Evolutionary conservation across 805 yeast genomes (phyloP), one percentile per base, ranked within the genome.

Genomic region (Saccharomycopsis sp.): DNA sequence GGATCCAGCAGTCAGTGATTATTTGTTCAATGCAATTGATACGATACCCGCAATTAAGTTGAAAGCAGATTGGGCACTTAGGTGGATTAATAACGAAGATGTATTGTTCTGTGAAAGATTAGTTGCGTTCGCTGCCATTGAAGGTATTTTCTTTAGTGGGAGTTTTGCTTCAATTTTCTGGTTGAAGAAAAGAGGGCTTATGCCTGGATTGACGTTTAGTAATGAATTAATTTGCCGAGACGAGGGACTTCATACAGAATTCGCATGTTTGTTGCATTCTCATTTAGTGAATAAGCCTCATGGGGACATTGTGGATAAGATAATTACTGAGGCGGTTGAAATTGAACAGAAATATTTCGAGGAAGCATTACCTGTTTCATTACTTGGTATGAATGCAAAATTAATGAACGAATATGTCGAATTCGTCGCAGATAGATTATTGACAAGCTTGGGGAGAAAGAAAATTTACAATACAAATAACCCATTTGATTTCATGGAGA

Each of bases 401-500:
- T 75, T 90, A 61, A 90, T 90, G 98, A 83, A 90, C 67, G 97
- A 90, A 72, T 90, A 90, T 70, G 96, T 90, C 58, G 96, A 93
- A 71, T 90, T 90, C 63, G 90, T 83, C 53, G 98, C 98, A 56
- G 98, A 90, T 70, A 82, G 98, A 71, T 75, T 90, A 61, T 75
- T 90, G 51, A 79, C 88, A 44, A 78, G 97, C 4, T 75, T 90
- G 55, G 98, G 97, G 53, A 85, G 86, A 74, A 72, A 81, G 68
- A 89, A 88, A 72, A 74, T 75, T 54, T 90, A 77, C 78, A 85
- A 86, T 58, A 89, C 75, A 48, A 71, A 84, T 52, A 90, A 90
- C 65, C 98, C 98, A 63, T 90, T 90, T 65, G 98, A 93, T 67
- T 90, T 90, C 64, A 90, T 90, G 98, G 98, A 90, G 73, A 90